A percentile compares a stretch with the other conserved stretches of the same genome.
Evolutionary conservation across 306 rosid genomes (phyloP).

Genomic region (Vachellia pachyceras): DNA sequence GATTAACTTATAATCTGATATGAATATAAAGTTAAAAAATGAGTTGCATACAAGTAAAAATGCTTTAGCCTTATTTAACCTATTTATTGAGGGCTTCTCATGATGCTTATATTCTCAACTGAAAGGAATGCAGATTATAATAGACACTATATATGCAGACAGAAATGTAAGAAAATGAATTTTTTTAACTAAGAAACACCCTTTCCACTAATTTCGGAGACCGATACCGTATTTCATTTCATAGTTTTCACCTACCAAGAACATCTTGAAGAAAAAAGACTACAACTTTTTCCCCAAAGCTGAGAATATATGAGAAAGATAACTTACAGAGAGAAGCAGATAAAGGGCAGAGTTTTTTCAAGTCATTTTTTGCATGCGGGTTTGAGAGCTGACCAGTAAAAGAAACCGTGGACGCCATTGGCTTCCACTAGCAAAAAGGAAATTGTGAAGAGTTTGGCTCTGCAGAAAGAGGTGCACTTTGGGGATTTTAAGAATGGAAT

Average conservation of each 20-base stretch:
- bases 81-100: not conserved
- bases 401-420: conserved; percentile 70
- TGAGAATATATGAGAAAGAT: conserved; percentile 30
- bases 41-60: conserved; percentile 1
- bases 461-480: not conserved
- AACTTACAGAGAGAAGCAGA: conserved; percentile 50
- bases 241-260: not conserved
- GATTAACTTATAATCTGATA: not conserved
- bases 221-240: not conserved
- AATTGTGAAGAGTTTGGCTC: not conserved
- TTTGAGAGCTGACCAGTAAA: conserved; percentile 53
- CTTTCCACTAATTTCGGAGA: not conserved
- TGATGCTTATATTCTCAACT: not conserved
- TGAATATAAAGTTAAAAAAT: not conserved
- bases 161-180: not conserved
- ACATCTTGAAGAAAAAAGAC: conserved; percentile 20
- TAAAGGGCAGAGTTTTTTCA: conserved; percentile 44
- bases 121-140: not conserved
- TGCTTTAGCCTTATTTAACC: conserved; percentile 16
- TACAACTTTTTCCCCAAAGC: not conserved
- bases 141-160: not conserved
- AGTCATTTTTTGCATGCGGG: conserved; percentile 47
- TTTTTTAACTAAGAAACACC: not conserved
- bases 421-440: not conserved
- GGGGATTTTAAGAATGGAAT: not conserved